Percentiles rank a stretch among this genome's conserved stretches.
Conservation (phyloP, 192 early-diverging fungal species). For the Backusella liffmaniae region DNA sequence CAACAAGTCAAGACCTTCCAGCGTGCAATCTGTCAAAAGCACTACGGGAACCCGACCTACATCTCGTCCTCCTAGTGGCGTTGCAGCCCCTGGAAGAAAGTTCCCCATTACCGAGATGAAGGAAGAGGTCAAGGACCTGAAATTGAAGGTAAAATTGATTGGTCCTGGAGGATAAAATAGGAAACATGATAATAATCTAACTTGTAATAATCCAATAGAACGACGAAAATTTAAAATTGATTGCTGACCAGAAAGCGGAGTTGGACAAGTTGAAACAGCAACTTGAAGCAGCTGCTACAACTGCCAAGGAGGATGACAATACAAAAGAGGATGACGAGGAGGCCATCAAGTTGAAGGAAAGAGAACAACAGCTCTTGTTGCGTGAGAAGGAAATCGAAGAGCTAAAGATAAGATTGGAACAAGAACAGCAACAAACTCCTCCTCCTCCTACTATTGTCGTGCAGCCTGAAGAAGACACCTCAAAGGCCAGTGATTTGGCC, state of each 20-base stretch:
- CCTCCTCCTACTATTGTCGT: neutral
- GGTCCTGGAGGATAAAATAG: neutral
- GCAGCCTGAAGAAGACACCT: neutral
- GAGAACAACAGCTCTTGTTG: conserved; percentile 16
- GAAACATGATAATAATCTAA: neutral
- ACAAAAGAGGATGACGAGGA: neutral
- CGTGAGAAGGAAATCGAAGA: conserved; percentile 20
- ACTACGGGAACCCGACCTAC: neutral
- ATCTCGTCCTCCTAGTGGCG: conserved; percentile 12
- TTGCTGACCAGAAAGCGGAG: conserved; percentile 37
- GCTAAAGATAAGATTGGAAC: conserved; percentile 1
- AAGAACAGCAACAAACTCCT: neutral
- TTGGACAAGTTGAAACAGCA: conserved; percentile 27
- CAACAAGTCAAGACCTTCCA: neutral
- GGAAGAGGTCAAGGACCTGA: conserved; percentile 33
- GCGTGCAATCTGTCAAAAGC: conserved; percentile 12
- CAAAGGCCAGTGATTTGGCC: neutral
- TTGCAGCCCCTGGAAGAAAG: conserved; percentile 12
- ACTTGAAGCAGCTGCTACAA: conserved; percentile 2
- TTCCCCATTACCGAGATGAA: conserved; percentile 34
- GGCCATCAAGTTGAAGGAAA: conserved; percentile 7
- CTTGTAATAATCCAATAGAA: conserved; percentile 16
- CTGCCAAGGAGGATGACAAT: neutral
- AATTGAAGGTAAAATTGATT: conserved; percentile 29
- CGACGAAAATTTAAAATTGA: conserved; percentile 26